Evolutionary conservation across 139 green algal species (phyloP), one percentile per base, ranked within the genome.

Genomic region (Chlamydomonas schloesseri): DNA sequence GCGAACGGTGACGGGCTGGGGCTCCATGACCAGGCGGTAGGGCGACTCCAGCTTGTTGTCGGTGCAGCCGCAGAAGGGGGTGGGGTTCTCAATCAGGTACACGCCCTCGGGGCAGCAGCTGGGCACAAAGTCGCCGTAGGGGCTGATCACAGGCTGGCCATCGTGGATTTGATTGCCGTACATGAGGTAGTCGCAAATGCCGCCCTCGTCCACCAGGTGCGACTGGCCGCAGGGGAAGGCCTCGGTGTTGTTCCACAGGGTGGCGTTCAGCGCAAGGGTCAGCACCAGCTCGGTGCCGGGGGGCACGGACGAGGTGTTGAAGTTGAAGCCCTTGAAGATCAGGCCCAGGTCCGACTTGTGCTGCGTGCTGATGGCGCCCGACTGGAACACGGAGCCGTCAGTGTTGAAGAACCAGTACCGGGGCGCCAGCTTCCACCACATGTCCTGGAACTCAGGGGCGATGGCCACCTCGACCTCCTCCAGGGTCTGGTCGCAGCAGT

Each of bases 61-160:
- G 20, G 42, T 73, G 68, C 88, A 92, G 60, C 88, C 88, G 76
- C 88, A 92, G 23, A 72, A 18, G 1, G 34, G 20, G 13, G 46
- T 47, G 6, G 88, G 84, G 33, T 81, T 75, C 31, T 73, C 4
- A 15, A 78, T 62, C 31, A 81, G 33, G 50, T 75, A 92, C 24
- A 92, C 88, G 14, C 88, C 88, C 47, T 88, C 57, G 8, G 88
- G 88, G 73, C 88, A 92, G 84, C 88, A 92, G 13, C 70, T 53
- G 5, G 88, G 84, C 4, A 88, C 36, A 47, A 57, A 76, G 10
- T n/a, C 20, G 33, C 26, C 31, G 17, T 28, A 31, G 17, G 58
- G 72, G 34, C 13, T 37, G 23, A 64, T 23, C 1, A 70, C 60
- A 18, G 24, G 11, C 10, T 81, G 18, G 53, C 36, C 36, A 3